phyloP scores from a whole-genome alignment of 495 filamentous ascomycete species.

The Penicillium daleae region DNA sequence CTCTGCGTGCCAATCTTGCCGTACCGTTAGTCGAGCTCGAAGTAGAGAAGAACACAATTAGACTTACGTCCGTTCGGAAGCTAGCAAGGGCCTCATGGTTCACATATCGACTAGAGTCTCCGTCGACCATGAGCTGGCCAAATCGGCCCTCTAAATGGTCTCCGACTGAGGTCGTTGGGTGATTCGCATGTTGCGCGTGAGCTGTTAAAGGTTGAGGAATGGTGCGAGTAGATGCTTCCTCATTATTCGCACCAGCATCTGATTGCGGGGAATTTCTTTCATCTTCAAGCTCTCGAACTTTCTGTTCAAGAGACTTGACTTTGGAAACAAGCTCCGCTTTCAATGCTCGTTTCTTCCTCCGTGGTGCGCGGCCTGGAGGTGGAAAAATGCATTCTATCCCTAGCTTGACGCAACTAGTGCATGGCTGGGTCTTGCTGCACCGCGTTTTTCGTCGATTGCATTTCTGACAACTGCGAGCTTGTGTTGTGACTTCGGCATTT shows the following conservation, averaged over 20 bases:
- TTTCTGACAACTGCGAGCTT: background rate
- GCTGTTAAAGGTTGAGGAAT: background rate
- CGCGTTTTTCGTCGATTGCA: background rate
- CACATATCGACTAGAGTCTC: background rate
- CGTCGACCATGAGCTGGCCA: background rate
- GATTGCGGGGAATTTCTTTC: background rate
- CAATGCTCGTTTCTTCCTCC: conserved; percentile 1
- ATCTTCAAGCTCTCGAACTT: conserved; percentile 1
- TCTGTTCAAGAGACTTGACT: conserved; percentile 1
- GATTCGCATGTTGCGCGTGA: background rate
- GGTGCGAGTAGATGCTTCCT: background rate
- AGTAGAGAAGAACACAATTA: background rate
- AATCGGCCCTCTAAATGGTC: background rate
- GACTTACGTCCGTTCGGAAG: background rate
- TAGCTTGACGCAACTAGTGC: background rate
- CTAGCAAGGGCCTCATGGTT: background rate
- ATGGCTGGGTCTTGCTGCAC: background rate
- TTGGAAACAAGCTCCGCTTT: background rate
- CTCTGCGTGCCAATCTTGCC: background rate
- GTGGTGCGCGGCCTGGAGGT: background rate
- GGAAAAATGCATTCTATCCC: conserved; percentile 2
- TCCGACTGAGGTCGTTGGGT: background rate
- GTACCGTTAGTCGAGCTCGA: background rate
- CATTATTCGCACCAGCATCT: background rate
- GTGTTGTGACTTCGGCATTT: background rate